A percentile compares a stretch with the other conserved stretches of the same genome.
These are phyloP conservation scores for Auxenochlorella protothecoides DNA, from an alignment of 139 green algal genomes.

Conservation along the genomic window DNA sequence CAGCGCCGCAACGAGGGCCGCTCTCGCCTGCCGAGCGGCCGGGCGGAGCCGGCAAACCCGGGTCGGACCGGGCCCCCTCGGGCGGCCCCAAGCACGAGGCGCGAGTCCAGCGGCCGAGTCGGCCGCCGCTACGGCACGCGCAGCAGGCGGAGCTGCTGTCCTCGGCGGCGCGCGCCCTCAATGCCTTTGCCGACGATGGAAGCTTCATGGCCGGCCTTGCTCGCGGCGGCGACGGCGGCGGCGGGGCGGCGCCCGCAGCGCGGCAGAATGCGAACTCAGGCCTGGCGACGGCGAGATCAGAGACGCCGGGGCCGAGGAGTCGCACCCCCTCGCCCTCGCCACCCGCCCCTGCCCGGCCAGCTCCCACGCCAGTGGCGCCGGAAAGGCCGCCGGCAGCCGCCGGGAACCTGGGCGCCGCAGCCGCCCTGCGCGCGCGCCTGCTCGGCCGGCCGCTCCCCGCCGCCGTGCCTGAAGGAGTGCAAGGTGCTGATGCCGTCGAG, in stretches of 20 bases:
- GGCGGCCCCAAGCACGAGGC: conserved; percentile 11
- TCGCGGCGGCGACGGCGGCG: too few species aligned
- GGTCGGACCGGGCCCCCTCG: neutral
- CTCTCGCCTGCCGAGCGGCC: neutral
- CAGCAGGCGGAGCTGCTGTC: conserved; percentile 4
- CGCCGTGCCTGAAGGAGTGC: neutral
- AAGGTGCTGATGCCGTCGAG: neutral
- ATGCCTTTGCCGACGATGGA: conserved; percentile 57
- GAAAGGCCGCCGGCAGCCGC: too few species aligned
- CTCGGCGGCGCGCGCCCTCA: conserved; percentile 39
- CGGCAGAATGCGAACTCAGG: conserved; percentile 4
- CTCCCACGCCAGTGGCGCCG: neutral
- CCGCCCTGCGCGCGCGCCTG: neutral
- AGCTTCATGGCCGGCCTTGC: conserved; percentile 53
- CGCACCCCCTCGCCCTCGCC: neutral
- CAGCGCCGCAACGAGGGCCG: neutral
- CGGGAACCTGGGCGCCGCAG: neutral
- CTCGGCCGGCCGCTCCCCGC: too few species aligned
- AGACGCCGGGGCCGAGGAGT: neutral
- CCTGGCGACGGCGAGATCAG: conserved; percentile 1
- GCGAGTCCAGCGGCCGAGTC: neutral
- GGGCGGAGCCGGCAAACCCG: neutral
- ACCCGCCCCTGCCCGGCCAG: neutral
- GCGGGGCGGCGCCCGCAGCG: neutral
- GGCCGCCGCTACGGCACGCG: conserved; percentile 3